These are phyloP conservation scores for Halophytophthora batemanensis DNA, from an alignment of 352 stramenopile species.

Conservation along the genomic window DNA sequence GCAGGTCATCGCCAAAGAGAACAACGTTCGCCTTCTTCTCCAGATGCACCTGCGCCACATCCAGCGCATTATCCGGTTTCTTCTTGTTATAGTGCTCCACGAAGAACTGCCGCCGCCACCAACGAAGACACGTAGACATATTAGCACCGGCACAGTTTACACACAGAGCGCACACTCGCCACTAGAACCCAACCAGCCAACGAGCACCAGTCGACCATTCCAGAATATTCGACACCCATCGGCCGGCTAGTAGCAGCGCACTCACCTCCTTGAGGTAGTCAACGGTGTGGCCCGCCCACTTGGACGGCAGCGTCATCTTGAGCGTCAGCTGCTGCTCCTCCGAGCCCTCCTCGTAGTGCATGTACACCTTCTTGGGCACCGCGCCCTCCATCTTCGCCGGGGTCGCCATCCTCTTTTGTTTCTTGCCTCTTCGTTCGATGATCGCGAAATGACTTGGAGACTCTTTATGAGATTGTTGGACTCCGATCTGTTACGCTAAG, in stretches of 20 bases:
- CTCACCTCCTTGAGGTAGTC: slow-evolving; percentile 82
- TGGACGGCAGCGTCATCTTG: slow-evolving; percentile 87
- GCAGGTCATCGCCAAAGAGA: slow-evolving; percentile 70
- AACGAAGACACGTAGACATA: not conserved
- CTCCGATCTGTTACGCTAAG: too few species aligned
- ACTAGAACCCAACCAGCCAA: not conserved
- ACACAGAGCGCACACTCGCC: too few species aligned
- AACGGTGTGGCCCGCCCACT: slow-evolving; percentile 77
- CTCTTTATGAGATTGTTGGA: slow-evolving; percentile 2
- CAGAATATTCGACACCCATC: slow-evolving; percentile 9
- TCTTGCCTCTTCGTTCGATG: not conserved
- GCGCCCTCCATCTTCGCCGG: slow-evolving; percentile 71
- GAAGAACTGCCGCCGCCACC: slow-evolving; percentile 62
- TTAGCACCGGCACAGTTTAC: not conserved
- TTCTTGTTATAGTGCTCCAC: slow-evolving; percentile 90
- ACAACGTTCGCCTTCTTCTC: slow-evolving; percentile 55
- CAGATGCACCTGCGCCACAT: slow-evolving; percentile 53
- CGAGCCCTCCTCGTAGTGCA: slow-evolving; percentile 80
- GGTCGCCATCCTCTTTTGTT: slow-evolving; percentile 24
- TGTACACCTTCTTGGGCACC: slow-evolving; percentile 86
- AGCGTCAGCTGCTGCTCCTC: slow-evolving; percentile 69
- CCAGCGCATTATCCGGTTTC: slow-evolving; percentile 66
- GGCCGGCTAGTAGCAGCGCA: not conserved
- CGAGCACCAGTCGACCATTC: slow-evolving; percentile 2
- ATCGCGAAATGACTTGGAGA: not conserved